Evolutionary conservation across 768 basidiomycete genomes (phyloP).

Genomic region (Rhodotorula taiwanensis): DNA sequence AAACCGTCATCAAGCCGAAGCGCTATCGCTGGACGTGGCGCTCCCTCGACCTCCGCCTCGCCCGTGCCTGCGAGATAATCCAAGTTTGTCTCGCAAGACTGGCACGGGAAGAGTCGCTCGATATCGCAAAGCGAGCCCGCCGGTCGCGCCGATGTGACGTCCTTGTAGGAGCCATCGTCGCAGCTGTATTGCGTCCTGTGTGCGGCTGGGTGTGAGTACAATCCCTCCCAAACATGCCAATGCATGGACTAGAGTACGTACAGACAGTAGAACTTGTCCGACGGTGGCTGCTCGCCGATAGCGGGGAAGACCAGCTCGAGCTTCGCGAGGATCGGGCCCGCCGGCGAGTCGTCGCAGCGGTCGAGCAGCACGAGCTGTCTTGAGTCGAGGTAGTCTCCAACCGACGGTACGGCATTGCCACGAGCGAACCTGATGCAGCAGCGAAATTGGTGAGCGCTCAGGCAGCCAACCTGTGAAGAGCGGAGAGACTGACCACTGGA

Average conservation of each 20-base stretch:
- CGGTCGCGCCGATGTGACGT: neutral
- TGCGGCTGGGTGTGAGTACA: too few relatives aligned
- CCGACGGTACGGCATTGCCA: too few relatives aligned
- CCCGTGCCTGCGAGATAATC: neutral
- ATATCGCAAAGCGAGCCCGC: neutral
- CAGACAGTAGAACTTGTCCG: neutral
- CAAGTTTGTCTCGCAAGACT: neutral
- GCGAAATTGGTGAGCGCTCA: too few relatives aligned
- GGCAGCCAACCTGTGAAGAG: neutral
- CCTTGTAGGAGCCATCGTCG: neutral
- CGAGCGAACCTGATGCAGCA: too few relatives aligned
- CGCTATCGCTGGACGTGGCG: too few relatives aligned
- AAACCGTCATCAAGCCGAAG: too few relatives aligned
- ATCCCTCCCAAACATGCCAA: too few relatives aligned
- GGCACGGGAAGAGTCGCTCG: neutral
- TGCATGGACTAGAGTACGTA: too few relatives aligned
- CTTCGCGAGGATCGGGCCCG: neutral
- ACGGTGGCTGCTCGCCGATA: neutral
- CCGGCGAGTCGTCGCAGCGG: too few relatives aligned
- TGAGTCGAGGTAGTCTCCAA: too few relatives aligned
- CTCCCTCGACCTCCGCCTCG: too few relatives aligned
- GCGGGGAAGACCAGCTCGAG: neutral
- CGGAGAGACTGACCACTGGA: neutral
- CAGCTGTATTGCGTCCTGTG: neutral
- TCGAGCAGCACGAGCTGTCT: too few relatives aligned